Evolutionary conservation across 371 early-diverging fungal genomes (phyloP).

Genomic region (Mortierella sp.): DNA sequence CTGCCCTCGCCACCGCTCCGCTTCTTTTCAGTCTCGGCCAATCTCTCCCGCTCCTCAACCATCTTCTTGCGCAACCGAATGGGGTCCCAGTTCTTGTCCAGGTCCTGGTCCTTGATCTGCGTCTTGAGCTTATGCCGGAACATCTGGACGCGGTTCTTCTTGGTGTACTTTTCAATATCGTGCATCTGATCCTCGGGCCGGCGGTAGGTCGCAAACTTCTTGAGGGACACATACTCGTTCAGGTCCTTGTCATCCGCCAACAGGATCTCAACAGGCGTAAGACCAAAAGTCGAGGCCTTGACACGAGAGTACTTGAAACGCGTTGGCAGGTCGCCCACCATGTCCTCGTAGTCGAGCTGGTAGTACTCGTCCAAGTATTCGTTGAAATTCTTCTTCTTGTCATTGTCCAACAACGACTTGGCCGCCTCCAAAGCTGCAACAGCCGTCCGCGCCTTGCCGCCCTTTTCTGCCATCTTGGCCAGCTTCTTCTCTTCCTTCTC

Average conservation of each 20-base stretch:
- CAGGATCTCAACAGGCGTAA: slow-evolving; percentile 87
- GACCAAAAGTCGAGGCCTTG: slow-evolving; percentile 79
- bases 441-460: slow-evolving; percentile 36
- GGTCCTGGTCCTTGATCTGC: slow-evolving; percentile 49
- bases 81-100: slow-evolving; percentile 62
- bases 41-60: slow-evolving; percentile 49
- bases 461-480: slow-evolving; percentile 30
- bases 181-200: slow-evolving; percentile 64
- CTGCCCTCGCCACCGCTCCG: slow-evolving; percentile 2
- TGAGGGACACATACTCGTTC: slow-evolving; percentile 87
- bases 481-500: slow-evolving; percentile 56
- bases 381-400: slow-evolving; percentile 62
- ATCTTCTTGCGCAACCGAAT: slow-evolving; percentile 48
- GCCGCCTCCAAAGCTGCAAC: slow-evolving; percentile 36
- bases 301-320: slow-evolving; percentile 93
- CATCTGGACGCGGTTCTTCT: slow-evolving; percentile 73
- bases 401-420: slow-evolving; percentile 51
- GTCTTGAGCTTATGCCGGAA: slow-evolving; percentile 65
- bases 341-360: slow-evolving; percentile 94
- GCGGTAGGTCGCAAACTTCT: slow-evolving; percentile 86
- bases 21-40: slow-evolving; percentile 25
- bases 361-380: slow-evolving; percentile 91
- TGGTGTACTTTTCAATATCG: slow-evolving; percentile 64
- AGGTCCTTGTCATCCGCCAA: slow-evolving; percentile 92
- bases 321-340: slow-evolving; percentile 88